Base-by-base conservation (phyloP, 164 flowering plant species). In the Platanus orientalis region DNA sequence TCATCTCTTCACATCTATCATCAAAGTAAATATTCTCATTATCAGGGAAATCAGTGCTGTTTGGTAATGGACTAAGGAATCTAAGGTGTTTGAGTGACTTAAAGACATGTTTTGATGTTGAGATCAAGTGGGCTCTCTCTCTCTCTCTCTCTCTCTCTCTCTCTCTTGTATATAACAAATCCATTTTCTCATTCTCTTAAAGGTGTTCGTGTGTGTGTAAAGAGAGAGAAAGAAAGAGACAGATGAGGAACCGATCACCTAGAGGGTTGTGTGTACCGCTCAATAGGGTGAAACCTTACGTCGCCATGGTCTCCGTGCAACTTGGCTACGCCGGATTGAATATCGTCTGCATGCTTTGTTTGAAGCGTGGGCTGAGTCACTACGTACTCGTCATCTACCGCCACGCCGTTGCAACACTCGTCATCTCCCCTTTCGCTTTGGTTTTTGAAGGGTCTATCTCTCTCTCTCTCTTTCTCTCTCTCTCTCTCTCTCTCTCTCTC, bases 251-350 rank as follows among this genome's bases (percentile, higher is more conserved):
- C 58, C 58, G 64, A 63, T 65, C 50, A 24, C 19, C 30, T 11
- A 23, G 47, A n/a, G 60, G 49, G 40, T 26, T 1, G 36, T n/a
- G n/a, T n/a, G n/a, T n/a, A n/a, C n/a, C n/a, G n/a, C 14, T 80
- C 25, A 65, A 26, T 6, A 85, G 66, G 69, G 26, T 65, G 32
- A 91, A 85, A 51, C 85, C 93, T 14, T 91, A 80, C 56, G 42
- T 88, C 69, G 92, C 89, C 21, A 88, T 88, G 79, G 51, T 88
- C 10, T 77, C 82, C n/a, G 64, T 91, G 57, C 95, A 88, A 39
- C 84, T 85, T 76, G 97, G 97, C 0, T 86, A 76, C 70, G 90
- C 97, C 11, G 97, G 97, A 17, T 81, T 88, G 90, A 78, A 81
- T 58, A 80, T 91, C 16, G 72, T 91, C 23, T 75, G 84, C 27